Base-by-base conservation (phyloP, 345 rosid species). In the Citrus sp. region DNA sequence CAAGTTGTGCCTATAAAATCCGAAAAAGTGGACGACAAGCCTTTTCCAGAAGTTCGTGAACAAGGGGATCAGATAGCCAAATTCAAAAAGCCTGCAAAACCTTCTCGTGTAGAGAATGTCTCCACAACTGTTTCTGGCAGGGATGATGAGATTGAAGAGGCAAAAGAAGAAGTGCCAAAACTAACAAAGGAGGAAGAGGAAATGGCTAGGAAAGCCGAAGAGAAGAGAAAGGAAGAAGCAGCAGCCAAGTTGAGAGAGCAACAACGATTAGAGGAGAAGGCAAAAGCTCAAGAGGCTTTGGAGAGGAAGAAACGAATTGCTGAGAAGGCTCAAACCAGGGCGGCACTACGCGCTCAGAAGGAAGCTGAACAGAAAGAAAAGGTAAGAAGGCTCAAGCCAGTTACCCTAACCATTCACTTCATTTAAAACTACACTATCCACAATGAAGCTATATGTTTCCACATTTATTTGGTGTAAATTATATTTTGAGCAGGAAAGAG, bases 281-380 rank as follows among this genome's bases (percentile, higher is more conserved):
- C 88, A 56, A 93, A 95, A 82, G 92, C 95, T 28, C 91, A 86
- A 81, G 98, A 92, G 72, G 98, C 98, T 69, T 64, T 85, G 79
- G 92, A 92, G 86, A 89, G 98, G 83, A 93, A 92, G 84, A 91
- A 87, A 75, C 87, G 90, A 77, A 89, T 42, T 54, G 92, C 89
- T 2, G 98, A 92, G 61, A 89, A 88, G 80, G 98, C 98, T 25
- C 89, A 84, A 79, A 92, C 95, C 59, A 87, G 94, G 83, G 97
- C 93, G 75, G 89, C 80, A 7, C 63, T 81, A 56, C 91, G 84
- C 84, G 98, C 89, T 59, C 88, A 85, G 72, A 93, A 88, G 86
- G 98, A 92, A 87, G 90, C 97, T 49, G 98, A 91, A 82, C 85
- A 81, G 88, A 86, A 86, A 73, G 95, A 91, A 84, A 92, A 86